A percentile compares a stretch with the other conserved stretches of the same genome.
phyloP scores from a whole-genome alignment of 768 basidiomycete genomes.

The Amyloporia xantha region DNA sequence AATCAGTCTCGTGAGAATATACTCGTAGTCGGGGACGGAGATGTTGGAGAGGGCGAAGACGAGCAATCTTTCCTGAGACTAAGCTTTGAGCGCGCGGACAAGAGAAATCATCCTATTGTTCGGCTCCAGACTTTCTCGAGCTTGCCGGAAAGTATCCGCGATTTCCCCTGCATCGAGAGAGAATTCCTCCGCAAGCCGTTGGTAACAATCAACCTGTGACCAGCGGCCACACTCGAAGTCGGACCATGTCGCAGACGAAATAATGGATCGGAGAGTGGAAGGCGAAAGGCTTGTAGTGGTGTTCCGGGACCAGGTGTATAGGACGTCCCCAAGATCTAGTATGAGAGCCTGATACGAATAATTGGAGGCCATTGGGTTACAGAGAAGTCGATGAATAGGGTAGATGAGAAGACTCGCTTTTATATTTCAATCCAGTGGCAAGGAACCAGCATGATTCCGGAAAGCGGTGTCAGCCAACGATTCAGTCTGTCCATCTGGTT shows the following conservation, averaged over 20 bases:
- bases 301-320: constrained; percentile 46
- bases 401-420: too few species aligned
- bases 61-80: constrained; percentile 27
- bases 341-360: constrained; percentile 19
- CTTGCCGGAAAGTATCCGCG: constrained; percentile 37
- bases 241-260: constrained; percentile 42
- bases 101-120: constrained; percentile 34
- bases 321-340: constrained; percentile 51
- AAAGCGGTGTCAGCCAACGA: too few species aligned
- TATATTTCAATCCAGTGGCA: too few species aligned
- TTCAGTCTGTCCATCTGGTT: too few species aligned
- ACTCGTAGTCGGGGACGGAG: constrained; percentile 40
- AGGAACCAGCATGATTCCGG: too few species aligned
- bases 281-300: constrained; percentile 39
- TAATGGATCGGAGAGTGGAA: constrained; percentile 33
- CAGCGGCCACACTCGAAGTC: constrained; percentile 48
- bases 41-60: constrained; percentile 53
- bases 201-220: constrained; percentile 39
- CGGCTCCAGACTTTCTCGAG: constrained; percentile 39
- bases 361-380: too few species aligned
- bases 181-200: constrained; percentile 34
- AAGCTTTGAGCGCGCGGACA: constrained; percentile 37
- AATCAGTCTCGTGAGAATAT: constrained; percentile 32
- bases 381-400: too few species aligned
- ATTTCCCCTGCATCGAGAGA: constrained; percentile 31